Evolutionary conservation across 768 basidiomycete species (phyloP).

Genomic region (Inosperma sp.): DNA sequence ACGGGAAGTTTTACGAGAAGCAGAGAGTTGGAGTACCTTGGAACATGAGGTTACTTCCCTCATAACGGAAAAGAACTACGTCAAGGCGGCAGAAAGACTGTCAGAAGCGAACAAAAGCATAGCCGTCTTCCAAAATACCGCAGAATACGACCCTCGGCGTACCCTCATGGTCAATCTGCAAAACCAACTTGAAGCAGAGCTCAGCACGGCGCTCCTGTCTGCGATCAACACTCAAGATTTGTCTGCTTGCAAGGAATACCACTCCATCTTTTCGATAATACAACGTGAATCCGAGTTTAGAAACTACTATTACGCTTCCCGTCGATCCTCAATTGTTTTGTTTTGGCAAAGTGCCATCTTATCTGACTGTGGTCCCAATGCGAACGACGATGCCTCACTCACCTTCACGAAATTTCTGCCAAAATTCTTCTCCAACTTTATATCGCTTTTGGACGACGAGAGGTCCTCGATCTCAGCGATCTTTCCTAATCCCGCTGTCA

Average conservation of each 20-base stretch:
- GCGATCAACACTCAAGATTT: slow-evolving; percentile 80
- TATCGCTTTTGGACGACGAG: slow-evolving; percentile 64
- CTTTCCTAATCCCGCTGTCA: slow-evolving; percentile 78
- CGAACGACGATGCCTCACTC: slow-evolving; percentile 30
- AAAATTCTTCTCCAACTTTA: slow-evolving; percentile 68
- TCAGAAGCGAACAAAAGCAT: slow-evolving; percentile 87
- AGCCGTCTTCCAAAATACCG: slow-evolving; percentile 88
- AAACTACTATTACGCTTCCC: slow-evolving; percentile 89
- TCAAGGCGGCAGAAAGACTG: slow-evolving; percentile 87
- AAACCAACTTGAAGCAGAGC: slow-evolving; percentile 90
- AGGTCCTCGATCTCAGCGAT: slow-evolving; percentile 71
- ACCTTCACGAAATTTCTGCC: slow-evolving; percentile 65
- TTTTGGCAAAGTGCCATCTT: slow-evolving; percentile 65
- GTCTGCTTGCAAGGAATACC: slow-evolving; percentile 70
- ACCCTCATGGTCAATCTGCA: slow-evolving; percentile 87
- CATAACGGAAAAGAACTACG: slow-evolving; percentile 73
- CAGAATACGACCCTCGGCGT: slow-evolving; percentile 84
- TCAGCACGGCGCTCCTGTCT: slow-evolving; percentile 85
- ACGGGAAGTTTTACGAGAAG: slow-evolving; percentile 86
- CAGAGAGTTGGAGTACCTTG: slow-evolving; percentile 94
- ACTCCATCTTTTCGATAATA: slow-evolving; percentile 84
- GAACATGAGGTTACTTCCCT: slow-evolving; percentile 88
- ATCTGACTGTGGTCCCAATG: slow-evolving; percentile 40
- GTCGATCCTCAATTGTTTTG: slow-evolving; percentile 58
- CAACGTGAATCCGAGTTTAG: slow-evolving; percentile 90